Evolutionary conservation across 805 yeast genomes (phyloP), one percentile per base, ranked within the genome.

Genomic region (Maudiozyma bulderi): DNA sequence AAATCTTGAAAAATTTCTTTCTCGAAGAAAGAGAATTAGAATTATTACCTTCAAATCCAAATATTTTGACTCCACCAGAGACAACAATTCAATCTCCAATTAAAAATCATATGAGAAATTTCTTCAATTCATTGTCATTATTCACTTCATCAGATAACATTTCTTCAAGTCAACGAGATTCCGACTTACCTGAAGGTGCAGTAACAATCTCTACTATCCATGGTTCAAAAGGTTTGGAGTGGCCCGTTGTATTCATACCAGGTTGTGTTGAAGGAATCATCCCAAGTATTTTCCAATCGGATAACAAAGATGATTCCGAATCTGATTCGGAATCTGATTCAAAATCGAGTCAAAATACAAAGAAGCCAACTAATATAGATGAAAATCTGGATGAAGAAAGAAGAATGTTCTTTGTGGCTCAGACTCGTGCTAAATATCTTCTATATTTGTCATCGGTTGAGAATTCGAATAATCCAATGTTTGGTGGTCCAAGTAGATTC

Each of bases 171-270:
- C 6, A 7, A 6, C 32, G 29, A 15, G 15, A 29, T 29, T 31
- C 34, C 8, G 30, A 15, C 57, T 46, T 57, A 31, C 52, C 50
- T 6, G 50, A 50, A 3, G 72, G 68, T 1, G 57, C 56, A n/a
- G 73, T 80, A 1, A 66, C 76, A 0, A 66, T 91, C 0, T 84
- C 95, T 0, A 93, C 98, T 0, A 84, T 91, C 10, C 99, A 91
- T 62, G 87, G 89, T 0, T 81, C 97, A 1, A 91, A 91, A 62
- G 99, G 99, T 0, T 71, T 90, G 2, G 99, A 91, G 62, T 91
- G 98, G 97, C 91, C 95, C 0, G 78, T 86, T 11, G 97, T 91
- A 0, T 86, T 87, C 60, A 76, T 87, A 10, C 88, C 95, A 0
- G 84, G 86, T 0, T 66, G 86, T 14, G 71, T 76, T 33, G 86